Base-by-base conservation (phyloP, 208 protist genomes). In the Herpetomonas tarakana region DNA sequence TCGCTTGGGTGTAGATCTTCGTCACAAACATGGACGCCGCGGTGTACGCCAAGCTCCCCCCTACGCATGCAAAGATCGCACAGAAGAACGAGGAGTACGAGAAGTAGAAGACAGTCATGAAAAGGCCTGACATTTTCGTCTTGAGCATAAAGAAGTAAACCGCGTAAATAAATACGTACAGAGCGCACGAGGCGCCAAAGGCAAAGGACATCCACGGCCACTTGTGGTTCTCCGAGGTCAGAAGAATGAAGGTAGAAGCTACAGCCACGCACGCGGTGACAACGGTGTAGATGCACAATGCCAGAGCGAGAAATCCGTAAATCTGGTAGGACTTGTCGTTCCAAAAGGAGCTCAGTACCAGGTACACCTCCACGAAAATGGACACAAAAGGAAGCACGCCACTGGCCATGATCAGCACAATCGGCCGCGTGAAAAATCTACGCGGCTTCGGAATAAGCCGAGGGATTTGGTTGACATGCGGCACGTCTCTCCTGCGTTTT, bases 291-390 rank as follows among this genome's bases (percentile, higher is more conserved):
- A 98, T 93, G 21, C 85, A 2, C 66, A 90, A 92, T 2, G 98
- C 93, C 3, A 98, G 56, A 0, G 97, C 58, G 55, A 98, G 65
- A 76, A 98, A 98, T 3, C 93, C 93, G 65, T 98, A 99, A 1
- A 99, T 76, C 66, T 98, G 97, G 69, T 98, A 99, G 28, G 94
- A 79, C 62, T 98, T 98, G 78, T 98, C 98, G n/a, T 95, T 79
- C 97, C 97, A 99, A 26, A 98, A 85, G 2, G 88, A 96, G 16
- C 81, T 92, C 62, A 98, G 96, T 12, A 98, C 74, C 50, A 98
- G 97, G 65, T 93, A 97, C 57, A 98, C 92, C 61, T 98, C 96
- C 44, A 98, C 91, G 46, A 97, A 98, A 64, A 99, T 97, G 2
- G 85, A 87, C 6, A 92, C 90, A 64, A 98, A 99, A 1, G 97